A percentile compares a stretch with the other conserved stretches of the same genome.
phyloP scores from a whole-genome alignment of 306 rosid genomes.

The barrel medic (Medicago truncatula) region MtrunA17r5.0-ANR NC_053045.1:39746001-39746500 shows the following conservation, averaged over 20 bases:
- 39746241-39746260: conserved; percentile 48
- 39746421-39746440: background rate
- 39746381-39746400: background rate
- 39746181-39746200: conserved; percentile 41
- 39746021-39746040: conserved; percentile 30
- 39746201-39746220: conserved; percentile 20
- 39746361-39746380: background rate
- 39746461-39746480: background rate
- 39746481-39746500: background rate
- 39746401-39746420: conserved; percentile 1
- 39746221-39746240: conserved; percentile 20
- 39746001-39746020: conserved; percentile 69
- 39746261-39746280: conserved; percentile 42
- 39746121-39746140: conserved; percentile 47
- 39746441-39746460: background rate
- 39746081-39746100: conserved; percentile 56
- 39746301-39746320: background rate
- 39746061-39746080: conserved; percentile 53
- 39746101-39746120: conserved; percentile 33
- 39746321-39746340: background rate
- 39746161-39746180: conserved; percentile 48
- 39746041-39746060: conserved; percentile 34
- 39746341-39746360: background rate
- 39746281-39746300: conserved; percentile 57
- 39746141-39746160: conserved; percentile 25